Evolutionary conservation across 2,329 filamentous ascomycete species (phyloP).

Genomic region (Chaetomium olivaceum): DNA sequence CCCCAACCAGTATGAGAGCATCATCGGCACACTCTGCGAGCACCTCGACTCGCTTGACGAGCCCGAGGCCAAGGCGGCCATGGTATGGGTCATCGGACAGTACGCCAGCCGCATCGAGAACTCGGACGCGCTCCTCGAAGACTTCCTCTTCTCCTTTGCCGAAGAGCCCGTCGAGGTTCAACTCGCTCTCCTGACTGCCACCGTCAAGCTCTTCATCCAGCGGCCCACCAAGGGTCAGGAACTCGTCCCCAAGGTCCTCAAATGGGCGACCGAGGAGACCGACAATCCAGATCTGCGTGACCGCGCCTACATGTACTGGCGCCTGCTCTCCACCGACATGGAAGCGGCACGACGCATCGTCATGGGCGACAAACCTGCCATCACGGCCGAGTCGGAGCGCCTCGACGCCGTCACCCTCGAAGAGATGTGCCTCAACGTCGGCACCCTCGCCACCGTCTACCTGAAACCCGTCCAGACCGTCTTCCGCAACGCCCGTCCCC

Average conservation of each 20-base stretch:
- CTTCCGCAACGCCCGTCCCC: constrained; percentile 82
- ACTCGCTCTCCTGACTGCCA: constrained; percentile 88
- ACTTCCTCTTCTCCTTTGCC: constrained; percentile 90
- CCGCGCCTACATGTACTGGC: constrained; percentile 99
- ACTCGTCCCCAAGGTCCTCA: constrained; percentile 89
- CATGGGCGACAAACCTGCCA: constrained; percentile 96
- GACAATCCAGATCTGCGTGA: constrained; percentile 97
- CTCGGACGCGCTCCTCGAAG: constrained; percentile 87
- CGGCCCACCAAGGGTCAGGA: constrained; percentile 92
- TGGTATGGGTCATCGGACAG: constrained; percentile 99
- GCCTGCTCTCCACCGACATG: constrained; percentile 88
- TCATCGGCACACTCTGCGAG: constrained; percentile 93
- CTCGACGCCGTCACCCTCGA: constrained; percentile 88
- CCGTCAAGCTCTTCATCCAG: constrained; percentile 97
- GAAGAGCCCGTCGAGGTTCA: constrained; percentile 97
- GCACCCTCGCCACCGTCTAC: constrained; percentile 94
- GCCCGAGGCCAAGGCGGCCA: constrained; percentile 95
- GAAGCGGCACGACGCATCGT: constrained; percentile 82
- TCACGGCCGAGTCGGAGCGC: constrained; percentile 94
- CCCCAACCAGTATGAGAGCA: constrained; percentile 96
- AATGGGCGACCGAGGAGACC: constrained; percentile 99
- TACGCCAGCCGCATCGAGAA: constrained; percentile 98
- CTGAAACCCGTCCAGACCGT: constrained; percentile 97
- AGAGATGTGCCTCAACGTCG: constrained; percentile 95
- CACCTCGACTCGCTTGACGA: constrained; percentile 96